Percentiles rank a stretch among this genome's conserved stretches.
Conservation (phyloP, 2,329 filamentous ascomycete species). For the Simplicillium sp. region DNA sequence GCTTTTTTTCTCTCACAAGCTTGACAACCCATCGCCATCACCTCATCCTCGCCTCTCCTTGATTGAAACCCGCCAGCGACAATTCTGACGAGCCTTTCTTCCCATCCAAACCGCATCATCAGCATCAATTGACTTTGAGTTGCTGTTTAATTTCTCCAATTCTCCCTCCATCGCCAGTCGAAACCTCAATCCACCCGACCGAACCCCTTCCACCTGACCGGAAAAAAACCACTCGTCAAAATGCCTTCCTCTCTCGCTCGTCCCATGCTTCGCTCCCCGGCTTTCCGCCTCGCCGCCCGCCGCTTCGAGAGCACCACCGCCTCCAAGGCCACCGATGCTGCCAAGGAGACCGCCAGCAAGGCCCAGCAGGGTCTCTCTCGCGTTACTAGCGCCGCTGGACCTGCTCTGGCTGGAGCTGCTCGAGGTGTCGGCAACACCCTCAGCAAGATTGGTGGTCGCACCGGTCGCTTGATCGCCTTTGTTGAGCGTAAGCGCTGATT, state of each 20-base stretch:
- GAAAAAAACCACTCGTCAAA: slow-evolving; percentile 6
- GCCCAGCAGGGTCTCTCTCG: slow-evolving; percentile 75
- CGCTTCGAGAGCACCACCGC: slow-evolving; percentile 53
- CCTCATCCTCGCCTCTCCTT: slow-evolving; percentile 6
- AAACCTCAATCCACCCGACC: slow-evolving; percentile 6
- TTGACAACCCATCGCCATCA: slow-evolving; percentile 14
- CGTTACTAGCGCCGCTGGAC: slow-evolving; percentile 71
- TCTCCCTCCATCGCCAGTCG: slow-evolving; percentile 11
- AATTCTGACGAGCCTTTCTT: neutral
- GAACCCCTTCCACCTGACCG: slow-evolving; percentile 1
- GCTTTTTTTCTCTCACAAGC: slow-evolving; percentile 34
- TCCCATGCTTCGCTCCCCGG: slow-evolving; percentile 35
- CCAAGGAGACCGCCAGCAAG: slow-evolving; percentile 60
- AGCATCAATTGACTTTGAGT: slow-evolving; percentile 26
- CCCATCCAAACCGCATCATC: slow-evolving; percentile 2
- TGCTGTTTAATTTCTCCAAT: slow-evolving; percentile 16
- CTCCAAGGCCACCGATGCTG: slow-evolving; percentile 33
- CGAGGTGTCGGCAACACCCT: slow-evolving; percentile 57
- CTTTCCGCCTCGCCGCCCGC: slow-evolving; percentile 37
- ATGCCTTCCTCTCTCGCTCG: slow-evolving; percentile 28
- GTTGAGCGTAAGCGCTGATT: slow-evolving; percentile 70
- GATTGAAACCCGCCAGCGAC: neutral
- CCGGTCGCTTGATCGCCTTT: slow-evolving; percentile 67
- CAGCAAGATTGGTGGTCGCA: slow-evolving; percentile 72
- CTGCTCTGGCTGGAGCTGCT: slow-evolving; percentile 65